phyloP scores from a whole-genome alignment of 345 rosid genomes.

The Fremontodendron californicum region DNA sequence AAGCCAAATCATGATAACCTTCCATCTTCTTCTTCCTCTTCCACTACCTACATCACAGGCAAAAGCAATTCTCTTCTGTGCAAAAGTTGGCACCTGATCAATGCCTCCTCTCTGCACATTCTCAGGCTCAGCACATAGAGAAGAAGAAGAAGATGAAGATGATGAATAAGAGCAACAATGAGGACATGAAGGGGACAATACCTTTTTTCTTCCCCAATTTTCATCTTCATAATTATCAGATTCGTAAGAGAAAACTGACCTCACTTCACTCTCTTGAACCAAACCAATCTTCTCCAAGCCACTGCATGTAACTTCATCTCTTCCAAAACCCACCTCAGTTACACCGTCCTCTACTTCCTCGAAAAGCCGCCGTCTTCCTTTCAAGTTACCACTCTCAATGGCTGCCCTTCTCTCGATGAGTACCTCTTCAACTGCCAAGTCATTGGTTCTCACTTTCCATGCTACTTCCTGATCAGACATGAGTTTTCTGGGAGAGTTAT shows the following conservation, averaged over 20 bases:
- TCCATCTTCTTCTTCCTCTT: neutral
- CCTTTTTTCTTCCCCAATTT: neutral
- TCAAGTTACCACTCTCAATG: constrained; percentile 38
- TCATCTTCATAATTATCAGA: neutral
- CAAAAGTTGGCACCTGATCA: neutral
- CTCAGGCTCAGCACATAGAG: neutral
- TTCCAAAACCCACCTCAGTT: constrained; percentile 14
- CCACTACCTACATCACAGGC: neutral
- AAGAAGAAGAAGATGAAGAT: constrained; percentile 1
- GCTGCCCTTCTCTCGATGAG: constrained; percentile 41
- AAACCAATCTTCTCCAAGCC: neutral
- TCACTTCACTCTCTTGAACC: constrained; percentile 21
- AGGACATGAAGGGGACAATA: neutral
- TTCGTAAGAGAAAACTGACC: constrained; percentile 16
- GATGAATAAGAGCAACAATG: neutral
- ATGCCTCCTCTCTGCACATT: neutral
- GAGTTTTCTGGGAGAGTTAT: constrained; percentile 43
- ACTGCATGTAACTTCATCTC: constrained; percentile 16
- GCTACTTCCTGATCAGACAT: constrained; percentile 34
- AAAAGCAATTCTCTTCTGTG: neutral
- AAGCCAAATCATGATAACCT: constrained; percentile 15
- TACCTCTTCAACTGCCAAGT: constrained; percentile 30
- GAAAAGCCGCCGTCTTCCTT: constrained; percentile 45
- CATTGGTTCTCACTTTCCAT: constrained; percentile 43
- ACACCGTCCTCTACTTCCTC: neutral